A percentile compares a stretch with the other conserved stretches of the same genome.
Evolutionary conservation across 495 filamentous ascomycete species (phyloP).

Genomic region (Corynascus novoguineensis): DNA sequence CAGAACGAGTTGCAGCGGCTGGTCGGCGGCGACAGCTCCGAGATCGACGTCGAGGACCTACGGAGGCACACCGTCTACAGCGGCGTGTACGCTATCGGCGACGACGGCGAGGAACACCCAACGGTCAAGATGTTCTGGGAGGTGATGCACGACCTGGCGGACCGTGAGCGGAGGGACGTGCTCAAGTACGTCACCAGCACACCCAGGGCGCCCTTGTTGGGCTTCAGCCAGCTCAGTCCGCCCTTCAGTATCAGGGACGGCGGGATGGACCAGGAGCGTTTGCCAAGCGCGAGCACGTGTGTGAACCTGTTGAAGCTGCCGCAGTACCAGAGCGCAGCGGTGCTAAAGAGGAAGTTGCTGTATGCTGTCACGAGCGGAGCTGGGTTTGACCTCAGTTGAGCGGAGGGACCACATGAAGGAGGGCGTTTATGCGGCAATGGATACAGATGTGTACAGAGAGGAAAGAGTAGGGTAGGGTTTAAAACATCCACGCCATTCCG

Average conservation of each 20-base stretch:
- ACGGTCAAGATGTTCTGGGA: slow-evolving; percentile 87
- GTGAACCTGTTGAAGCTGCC: slow-evolving; percentile 95
- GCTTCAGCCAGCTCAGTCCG: slow-evolving; percentile 81
- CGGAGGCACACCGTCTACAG: slow-evolving; percentile 82
- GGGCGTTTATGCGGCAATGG: not conserved
- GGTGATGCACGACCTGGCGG: slow-evolving; percentile 69
- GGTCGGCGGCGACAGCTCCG: slow-evolving; percentile 75
- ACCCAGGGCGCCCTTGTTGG: slow-evolving; percentile 82
- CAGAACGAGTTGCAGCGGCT: slow-evolving; percentile 89
- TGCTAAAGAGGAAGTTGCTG: slow-evolving; percentile 70
- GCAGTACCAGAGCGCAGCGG: slow-evolving; percentile 59
- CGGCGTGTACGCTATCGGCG: slow-evolving; percentile 79
- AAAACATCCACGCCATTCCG: too few species aligned
- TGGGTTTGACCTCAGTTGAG: slow-evolving; percentile 85
- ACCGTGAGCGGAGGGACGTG: slow-evolving; percentile 74
- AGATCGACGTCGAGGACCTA: slow-evolving; percentile 84
- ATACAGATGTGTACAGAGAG: not conserved
- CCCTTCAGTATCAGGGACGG: slow-evolving; percentile 86
- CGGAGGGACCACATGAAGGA: not conserved
- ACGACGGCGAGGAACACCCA: slow-evolving; percentile 79
- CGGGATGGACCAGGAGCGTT: slow-evolving; percentile 66
- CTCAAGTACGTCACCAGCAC: slow-evolving; percentile 95
- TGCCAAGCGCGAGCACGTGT: slow-evolving; percentile 95
- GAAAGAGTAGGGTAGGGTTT: too few species aligned
- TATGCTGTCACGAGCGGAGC: slow-evolving; percentile 90